A percentile compares a stretch with the other conserved stretches of the same genome.
Conservation (phyloP, 768 basidiomycete species). For the Pleurotus tuoliensis region DNA sequence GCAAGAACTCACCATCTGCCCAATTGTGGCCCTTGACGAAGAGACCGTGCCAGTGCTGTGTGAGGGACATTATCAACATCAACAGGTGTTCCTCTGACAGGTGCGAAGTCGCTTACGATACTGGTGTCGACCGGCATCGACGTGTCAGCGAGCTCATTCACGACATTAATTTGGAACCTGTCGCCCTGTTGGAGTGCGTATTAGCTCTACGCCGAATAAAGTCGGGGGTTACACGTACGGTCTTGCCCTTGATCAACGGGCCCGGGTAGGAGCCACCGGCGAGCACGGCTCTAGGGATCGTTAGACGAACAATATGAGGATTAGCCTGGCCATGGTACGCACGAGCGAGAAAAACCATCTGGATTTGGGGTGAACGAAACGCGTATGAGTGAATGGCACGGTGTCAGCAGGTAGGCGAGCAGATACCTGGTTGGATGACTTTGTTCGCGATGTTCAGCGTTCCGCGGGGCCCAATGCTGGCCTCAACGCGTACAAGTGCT, state of each 20-base stretch:
- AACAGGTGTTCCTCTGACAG: too few relatives aligned
- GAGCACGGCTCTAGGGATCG: neutral
- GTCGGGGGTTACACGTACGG: constrained; percentile 6
- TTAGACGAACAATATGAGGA: neutral
- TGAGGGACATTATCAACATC: too few relatives aligned
- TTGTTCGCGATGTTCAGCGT: neutral
- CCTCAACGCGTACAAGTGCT: neutral
- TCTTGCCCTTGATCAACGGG: constrained; percentile 33
- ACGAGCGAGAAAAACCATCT: neutral
- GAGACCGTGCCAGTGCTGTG: constrained; percentile 53
- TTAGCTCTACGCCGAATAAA: neutral
- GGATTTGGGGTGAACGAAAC: neutral
- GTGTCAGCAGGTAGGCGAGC: too few relatives aligned
- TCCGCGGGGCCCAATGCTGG: neutral
- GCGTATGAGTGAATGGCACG: too few relatives aligned
- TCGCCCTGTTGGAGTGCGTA: constrained; percentile 19
- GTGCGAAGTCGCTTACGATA: constrained; percentile 30
- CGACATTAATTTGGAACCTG: constrained; percentile 34
- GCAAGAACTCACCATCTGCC: constrained; percentile 34
- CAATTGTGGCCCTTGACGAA: constrained; percentile 36
- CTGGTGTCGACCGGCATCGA: constrained; percentile 31
- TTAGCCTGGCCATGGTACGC: neutral
- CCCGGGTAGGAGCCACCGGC: constrained; percentile 24
- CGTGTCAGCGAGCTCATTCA: constrained; percentile 34
- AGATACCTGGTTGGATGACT: neutral